A percentile compares a stretch with the other conserved stretches of the same genome.
phyloP scores from a whole-genome alignment of 495 filamentous ascomycete species.

The Xylaria venustula region DNA sequence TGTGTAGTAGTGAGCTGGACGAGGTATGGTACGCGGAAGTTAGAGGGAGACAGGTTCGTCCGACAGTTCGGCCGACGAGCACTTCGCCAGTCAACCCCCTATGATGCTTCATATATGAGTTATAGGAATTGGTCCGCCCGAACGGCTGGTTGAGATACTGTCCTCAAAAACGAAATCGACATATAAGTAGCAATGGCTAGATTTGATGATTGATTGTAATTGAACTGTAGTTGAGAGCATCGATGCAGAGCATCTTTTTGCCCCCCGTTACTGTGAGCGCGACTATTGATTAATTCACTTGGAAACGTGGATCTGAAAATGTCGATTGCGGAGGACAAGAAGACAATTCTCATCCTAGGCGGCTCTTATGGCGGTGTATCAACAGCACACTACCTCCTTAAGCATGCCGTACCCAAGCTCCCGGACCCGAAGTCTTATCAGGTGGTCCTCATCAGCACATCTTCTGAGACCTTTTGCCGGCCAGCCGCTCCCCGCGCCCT shows the following conservation, averaged over 20 bases:
- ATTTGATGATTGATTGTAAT: background rate
- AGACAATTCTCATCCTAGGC: conserved; percentile 53
- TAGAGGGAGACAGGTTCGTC: background rate
- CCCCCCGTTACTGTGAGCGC: background rate
- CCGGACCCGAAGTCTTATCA: conserved; percentile 27
- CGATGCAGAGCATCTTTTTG: background rate
- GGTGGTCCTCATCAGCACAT: conserved; percentile 45
- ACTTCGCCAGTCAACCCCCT: background rate
- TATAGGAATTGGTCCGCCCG: background rate
- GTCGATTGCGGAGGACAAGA: background rate
- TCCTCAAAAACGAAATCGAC: background rate
- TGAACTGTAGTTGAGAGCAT: background rate
- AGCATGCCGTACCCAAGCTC: conserved; percentile 46
- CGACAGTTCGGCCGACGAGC: conserved; percentile 4
- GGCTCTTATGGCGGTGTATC: conserved; percentile 53
- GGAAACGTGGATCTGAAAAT: background rate
- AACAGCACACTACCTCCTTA: conserved; percentile 53
- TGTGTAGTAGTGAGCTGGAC: background rate
- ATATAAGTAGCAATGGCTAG: background rate
- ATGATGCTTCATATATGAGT: background rate
- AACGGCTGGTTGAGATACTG: background rate
- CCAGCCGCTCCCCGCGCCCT: conserved; percentile 49
- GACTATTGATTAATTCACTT: background rate
- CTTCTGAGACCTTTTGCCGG: conserved; percentile 43
- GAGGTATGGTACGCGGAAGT: background rate